Conservation (phyloP, 805 yeast genomes). For the Candida quercuum region DNA sequence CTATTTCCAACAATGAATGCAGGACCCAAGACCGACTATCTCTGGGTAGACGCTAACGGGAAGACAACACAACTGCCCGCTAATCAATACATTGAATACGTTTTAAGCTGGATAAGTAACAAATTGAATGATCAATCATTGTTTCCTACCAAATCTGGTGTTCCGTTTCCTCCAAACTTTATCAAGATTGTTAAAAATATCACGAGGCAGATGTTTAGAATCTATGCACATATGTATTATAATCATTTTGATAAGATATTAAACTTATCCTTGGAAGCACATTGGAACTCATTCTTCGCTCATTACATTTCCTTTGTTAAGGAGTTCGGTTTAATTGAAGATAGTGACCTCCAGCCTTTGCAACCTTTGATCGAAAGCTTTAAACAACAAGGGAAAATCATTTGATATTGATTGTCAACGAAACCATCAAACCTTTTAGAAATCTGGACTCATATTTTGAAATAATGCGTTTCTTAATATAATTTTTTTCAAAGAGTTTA, state of each 20-base stretch:
- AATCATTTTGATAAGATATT: slow-evolving; percentile 91
- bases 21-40: slow-evolving; percentile 84
- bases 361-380: slow-evolving; percentile 69
- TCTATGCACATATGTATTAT: slow-evolving; percentile 91
- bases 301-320: slow-evolving; percentile 85
- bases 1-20: slow-evolving; percentile 93
- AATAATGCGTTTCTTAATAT: too few relatives aligned
- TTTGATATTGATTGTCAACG: too few relatives aligned
- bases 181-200: slow-evolving; percentile 80
- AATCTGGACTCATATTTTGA: not conserved
- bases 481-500: too few relatives aligned
- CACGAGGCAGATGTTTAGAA: slow-evolving; percentile 86
- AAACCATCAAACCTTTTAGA: too few relatives aligned
- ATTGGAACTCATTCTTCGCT: slow-evolving; percentile 96
- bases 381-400: slow-evolving; percentile 81
- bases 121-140: slow-evolving; percentile 84
- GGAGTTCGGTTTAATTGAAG: slow-evolving; percentile 78
- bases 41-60: slow-evolving; percentile 82
- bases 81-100: slow-evolving; percentile 85
- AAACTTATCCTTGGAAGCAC: slow-evolving; percentile 92
- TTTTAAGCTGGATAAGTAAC: slow-evolving; percentile 82
- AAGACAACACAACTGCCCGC: slow-evolving; percentile 88
- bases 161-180: slow-evolving; percentile 85
- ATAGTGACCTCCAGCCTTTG: slow-evolving; percentile 75
- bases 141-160: slow-evolving; percentile 88